phyloP scores from a whole-genome alignment of 164 flowering plant genomes.

The Liriodendron chinense region DNA sequence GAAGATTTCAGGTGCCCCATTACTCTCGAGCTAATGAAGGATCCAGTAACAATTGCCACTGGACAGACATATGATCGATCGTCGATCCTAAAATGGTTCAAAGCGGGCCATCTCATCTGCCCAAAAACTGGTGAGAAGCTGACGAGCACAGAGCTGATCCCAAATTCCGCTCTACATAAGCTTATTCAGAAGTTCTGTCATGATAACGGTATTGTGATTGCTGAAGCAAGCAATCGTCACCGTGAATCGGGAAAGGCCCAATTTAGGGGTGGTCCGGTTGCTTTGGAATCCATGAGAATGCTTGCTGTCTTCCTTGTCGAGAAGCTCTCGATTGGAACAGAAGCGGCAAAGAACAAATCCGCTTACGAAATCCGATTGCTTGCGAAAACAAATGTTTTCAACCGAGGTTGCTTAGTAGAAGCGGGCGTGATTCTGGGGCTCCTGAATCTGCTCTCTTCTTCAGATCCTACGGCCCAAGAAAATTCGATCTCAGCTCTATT shows the following conservation, averaged over 20 bases:
- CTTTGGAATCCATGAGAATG: conserved; percentile 46
- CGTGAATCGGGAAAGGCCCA: conserved; percentile 35
- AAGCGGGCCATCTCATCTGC: conserved; percentile 58
- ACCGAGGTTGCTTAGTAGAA: conserved; percentile 58
- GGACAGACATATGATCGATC: conserved; percentile 84
- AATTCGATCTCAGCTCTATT: conserved; percentile 61
- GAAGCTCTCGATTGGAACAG: conserved; percentile 39
- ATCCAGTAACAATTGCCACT: conserved; percentile 71
- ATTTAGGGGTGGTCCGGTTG: conserved; percentile 37
- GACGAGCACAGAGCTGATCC: conserved; percentile 41
- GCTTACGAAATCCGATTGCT: conserved; percentile 69
- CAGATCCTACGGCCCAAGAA: conserved; percentile 45
- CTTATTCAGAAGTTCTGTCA: conserved; percentile 52
- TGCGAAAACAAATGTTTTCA: conserved; percentile 57
- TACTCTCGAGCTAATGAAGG: conserved; percentile 73
- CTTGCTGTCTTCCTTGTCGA: conserved; percentile 38
- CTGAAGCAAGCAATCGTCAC: conserved; percentile 28
- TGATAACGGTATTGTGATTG: conserved; percentile 33
- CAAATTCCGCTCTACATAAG: conserved; percentile 48
- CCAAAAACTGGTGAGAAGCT: conserved; percentile 86
- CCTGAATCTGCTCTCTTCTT: conserved; percentile 40
- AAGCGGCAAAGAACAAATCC: conserved; percentile 48
- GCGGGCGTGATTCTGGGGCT: conserved; percentile 46
- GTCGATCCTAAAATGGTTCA: conserved; percentile 73
- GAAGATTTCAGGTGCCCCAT: conserved; percentile 87